phyloP scores from a whole-genome alignment of 495 filamentous ascomycete species.

The Hypoxylon crocopeplum region DNA sequence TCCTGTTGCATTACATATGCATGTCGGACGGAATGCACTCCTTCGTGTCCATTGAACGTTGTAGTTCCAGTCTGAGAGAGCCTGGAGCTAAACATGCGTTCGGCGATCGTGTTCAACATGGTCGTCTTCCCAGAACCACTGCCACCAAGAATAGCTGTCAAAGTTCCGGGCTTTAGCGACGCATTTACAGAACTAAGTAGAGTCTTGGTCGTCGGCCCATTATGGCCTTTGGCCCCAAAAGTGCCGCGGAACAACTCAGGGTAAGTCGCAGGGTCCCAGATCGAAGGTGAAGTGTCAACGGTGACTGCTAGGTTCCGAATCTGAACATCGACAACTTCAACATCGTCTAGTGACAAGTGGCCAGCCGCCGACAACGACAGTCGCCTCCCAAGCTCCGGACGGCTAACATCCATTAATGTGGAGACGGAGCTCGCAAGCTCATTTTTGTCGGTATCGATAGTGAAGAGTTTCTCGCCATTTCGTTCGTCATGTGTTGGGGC shows the following conservation, averaged over 20 bases:
- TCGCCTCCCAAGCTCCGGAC: constrained; percentile 19
- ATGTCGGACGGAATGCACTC: constrained; percentile 61
- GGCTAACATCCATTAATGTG: constrained; percentile 30
- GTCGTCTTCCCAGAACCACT: constrained; percentile 79
- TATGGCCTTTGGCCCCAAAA: constrained; percentile 18
- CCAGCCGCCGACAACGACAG: constrained; percentile 37
- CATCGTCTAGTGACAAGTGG: constrained; percentile 64
- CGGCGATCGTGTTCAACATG: constrained; percentile 71
- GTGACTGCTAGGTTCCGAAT: constrained; percentile 62
- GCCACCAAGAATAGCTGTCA: constrained; percentile 76
- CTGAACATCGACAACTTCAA: constrained; percentile 64
- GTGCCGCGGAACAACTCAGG: constrained; percentile 44
- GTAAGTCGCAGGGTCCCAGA: constrained; percentile 39
- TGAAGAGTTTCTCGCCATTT: constrained; percentile 3
- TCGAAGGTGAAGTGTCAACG: constrained; percentile 58
- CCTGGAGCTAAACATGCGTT: constrained; percentile 63
- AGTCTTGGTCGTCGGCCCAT: constrained; percentile 39
- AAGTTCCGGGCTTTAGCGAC: constrained; percentile 54
- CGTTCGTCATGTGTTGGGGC: neutral
- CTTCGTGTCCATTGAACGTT: constrained; percentile 61
- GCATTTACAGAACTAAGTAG: constrained; percentile 40
- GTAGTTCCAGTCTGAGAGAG: constrained; percentile 60
- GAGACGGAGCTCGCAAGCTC: constrained; percentile 30
- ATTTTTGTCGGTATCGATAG: constrained; percentile 24
- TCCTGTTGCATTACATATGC: constrained; percentile 83